These are phyloP conservation scores for Sporothrix luriei DNA, from an alignment of 2,329 filamentous ascomycete genomes.

Conservation along the genomic window DNA sequence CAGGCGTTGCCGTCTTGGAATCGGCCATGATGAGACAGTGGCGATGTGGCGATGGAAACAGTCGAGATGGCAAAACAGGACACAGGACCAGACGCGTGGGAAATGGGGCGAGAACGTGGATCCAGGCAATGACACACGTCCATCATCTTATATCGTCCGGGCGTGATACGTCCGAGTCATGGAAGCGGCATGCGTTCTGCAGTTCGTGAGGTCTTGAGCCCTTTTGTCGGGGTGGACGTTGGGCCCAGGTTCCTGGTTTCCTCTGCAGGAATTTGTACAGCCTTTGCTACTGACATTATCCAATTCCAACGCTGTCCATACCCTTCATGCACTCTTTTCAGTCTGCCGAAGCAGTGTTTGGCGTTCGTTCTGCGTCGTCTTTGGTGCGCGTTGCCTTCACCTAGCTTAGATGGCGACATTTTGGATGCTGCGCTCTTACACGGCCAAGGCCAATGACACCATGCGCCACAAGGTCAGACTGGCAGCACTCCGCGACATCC, in stretches of 20 bases:
- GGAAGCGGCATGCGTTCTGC: neutral
- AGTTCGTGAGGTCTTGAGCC: neutral
- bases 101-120: neutral
- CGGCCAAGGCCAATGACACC: slow-evolving; percentile 18
- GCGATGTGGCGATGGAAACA: neutral
- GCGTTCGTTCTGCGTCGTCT: neutral
- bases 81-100: neutral
- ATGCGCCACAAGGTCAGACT: neutral
- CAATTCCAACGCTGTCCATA: neutral
- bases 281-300: no score
- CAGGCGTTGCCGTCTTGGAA: neutral
- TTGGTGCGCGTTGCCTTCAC: slow-evolving; percentile 4
- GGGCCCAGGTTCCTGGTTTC: slow-evolving; percentile 3
- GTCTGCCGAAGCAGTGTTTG: no score
- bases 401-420: slow-evolving; percentile 25
- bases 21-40: slow-evolving; percentile 9
- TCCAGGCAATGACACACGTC: neutral
- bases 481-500: slow-evolving; percentile 3
- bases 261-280: neutral
- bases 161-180: neutral
- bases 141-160: slow-evolving; percentile 11
- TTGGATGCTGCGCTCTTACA: neutral
- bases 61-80: neutral
- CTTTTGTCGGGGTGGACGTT: neutral
- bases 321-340: neutral